Conservation (phyloP, 768 basidiomycete species). For the Megacollybia marginata region DNA sequence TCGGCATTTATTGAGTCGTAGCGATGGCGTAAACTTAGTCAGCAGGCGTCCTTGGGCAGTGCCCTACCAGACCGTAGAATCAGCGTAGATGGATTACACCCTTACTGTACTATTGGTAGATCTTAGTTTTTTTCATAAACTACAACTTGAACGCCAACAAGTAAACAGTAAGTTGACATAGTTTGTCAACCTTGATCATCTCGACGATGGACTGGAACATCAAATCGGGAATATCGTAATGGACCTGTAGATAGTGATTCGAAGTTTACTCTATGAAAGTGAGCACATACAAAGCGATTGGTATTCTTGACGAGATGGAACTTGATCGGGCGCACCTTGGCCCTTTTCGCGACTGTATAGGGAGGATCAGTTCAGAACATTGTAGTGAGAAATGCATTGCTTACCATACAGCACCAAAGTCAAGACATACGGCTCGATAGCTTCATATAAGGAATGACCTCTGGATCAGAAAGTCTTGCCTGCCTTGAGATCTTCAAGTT, state of each 20-base stretch:
- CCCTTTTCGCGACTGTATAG: constrained; percentile 5
- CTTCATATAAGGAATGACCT: constrained; percentile 14
- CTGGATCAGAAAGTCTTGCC: constrained; percentile 19
- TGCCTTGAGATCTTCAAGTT: constrained; percentile 16
- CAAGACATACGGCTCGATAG: constrained; percentile 22
- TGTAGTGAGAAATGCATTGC: constrained; percentile 1
- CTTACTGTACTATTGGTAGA: too few species aligned
- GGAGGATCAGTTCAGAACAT: constrained; percentile 21
- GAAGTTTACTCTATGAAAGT: too few species aligned
- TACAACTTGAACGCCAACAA: too few species aligned
- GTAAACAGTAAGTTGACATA: too few species aligned
- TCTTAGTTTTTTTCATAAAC: too few species aligned
- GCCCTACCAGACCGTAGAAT: too few species aligned
- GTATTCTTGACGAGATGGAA: constrained; percentile 17
- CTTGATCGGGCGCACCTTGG: constrained; percentile 13
- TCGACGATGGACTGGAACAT: background rate
- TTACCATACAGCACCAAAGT: constrained; percentile 26
- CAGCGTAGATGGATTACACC: too few species aligned
- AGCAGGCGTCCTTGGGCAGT: too few species aligned
- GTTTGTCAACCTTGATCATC: background rate
- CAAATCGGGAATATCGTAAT: background rate
- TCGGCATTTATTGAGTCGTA: too few species aligned
- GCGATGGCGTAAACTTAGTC: too few species aligned
- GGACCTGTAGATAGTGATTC: background rate
- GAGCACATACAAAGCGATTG: constrained; percentile 28